A percentile compares a stretch with the other conserved stretches of the same genome.
Evolutionary conservation across 108 stramenopile genomes (phyloP).

Genomic region (Pseudonitzschia delicatissima): DNA sequence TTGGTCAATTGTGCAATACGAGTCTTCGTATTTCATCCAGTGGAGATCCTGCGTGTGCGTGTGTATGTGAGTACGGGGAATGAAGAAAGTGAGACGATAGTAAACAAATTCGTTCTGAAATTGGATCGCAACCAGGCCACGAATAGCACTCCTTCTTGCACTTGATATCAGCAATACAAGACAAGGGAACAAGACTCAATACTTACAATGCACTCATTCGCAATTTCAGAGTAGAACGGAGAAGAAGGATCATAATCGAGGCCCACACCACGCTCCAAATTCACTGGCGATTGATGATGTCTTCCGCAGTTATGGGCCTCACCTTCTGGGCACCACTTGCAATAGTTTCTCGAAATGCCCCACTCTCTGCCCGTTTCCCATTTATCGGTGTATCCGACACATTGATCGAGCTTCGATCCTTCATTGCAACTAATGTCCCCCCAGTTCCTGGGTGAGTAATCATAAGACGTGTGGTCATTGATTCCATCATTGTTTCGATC

Average conservation of each 20-base stretch:
- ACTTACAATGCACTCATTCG: conserved; percentile 27
- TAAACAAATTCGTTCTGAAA: too few relatives aligned
- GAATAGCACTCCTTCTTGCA: too few relatives aligned
- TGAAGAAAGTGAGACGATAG: background rate
- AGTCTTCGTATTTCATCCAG: conserved; percentile 51
- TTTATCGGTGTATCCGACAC: conserved; percentile 28
- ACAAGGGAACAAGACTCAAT: background rate
- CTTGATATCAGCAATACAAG: background rate
- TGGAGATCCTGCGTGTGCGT: conserved; percentile 22
- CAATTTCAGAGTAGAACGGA: conserved; percentile 3
- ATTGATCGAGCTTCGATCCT: conserved; percentile 17
- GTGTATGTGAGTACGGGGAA: background rate
- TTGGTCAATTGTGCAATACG: conserved; percentile 31
- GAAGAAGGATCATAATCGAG: conserved; percentile 2
- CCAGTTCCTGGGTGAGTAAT: conserved; percentile 25
- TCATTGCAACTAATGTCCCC: conserved; percentile 20
- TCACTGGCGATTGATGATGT: conserved; percentile 43
- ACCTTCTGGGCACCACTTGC: conserved; percentile 41
- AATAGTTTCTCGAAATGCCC: conserved; percentile 25
- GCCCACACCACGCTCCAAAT: conserved; percentile 29
- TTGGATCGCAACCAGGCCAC: too few relatives aligned
- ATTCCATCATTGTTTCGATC: background rate
- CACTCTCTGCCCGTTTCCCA: conserved; percentile 27
- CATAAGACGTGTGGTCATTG: conserved; percentile 12
- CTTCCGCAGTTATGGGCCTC: conserved; percentile 25